Base-by-base conservation (phyloP, 371 early-diverging fungal species). In the Syncephalastrum sp. region DNA sequence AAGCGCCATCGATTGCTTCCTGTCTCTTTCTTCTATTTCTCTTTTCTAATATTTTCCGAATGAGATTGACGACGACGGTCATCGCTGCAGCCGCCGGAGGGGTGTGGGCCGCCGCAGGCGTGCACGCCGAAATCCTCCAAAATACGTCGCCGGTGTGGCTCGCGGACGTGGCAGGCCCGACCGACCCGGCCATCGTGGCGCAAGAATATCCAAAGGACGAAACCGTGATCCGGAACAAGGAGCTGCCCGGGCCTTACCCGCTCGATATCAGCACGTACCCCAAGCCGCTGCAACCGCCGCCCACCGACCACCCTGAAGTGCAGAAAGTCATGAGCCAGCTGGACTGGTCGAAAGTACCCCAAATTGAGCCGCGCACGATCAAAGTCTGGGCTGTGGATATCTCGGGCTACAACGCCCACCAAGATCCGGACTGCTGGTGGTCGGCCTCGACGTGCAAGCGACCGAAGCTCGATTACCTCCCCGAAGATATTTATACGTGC, bases 321-420 rank as follows among this genome's bases (percentile, higher is more conserved):
- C 71, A 81, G 49, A 59, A 59, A 0, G 81, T 76, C 19, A 54
- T 84, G 5, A 59, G 66, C 0, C 68, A 68, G 3, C 47, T 83
- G 15, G 75, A 83, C 58, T 74, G 81, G 69, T 55, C 63, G 38
- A 72, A 73, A 47, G 71, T 83, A n/a, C 81, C 81, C 3, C 54
- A 71, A 7, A 49, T 71, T 0, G 50, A 61, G 0, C 54, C 62
- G 10, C 64, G 73, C 8, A 62, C 48, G 5, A 56, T 72, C 10
- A 65, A 64, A 24, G 55, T 56, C 24, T 68, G 70, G 53, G 50
- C 49, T 0, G 42, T 75, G 12, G 77, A 70, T 46, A 56, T 59
- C 7, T 42, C 52, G 1, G 41, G 44, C 7, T 69, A 69, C 38
- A 60, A 67, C 25, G 13, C 45, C 13, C 19, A 48, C 16, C 5